Conservation (phyloP, 345 rosid species). For the Bretschneidera sinensis region DNA sequence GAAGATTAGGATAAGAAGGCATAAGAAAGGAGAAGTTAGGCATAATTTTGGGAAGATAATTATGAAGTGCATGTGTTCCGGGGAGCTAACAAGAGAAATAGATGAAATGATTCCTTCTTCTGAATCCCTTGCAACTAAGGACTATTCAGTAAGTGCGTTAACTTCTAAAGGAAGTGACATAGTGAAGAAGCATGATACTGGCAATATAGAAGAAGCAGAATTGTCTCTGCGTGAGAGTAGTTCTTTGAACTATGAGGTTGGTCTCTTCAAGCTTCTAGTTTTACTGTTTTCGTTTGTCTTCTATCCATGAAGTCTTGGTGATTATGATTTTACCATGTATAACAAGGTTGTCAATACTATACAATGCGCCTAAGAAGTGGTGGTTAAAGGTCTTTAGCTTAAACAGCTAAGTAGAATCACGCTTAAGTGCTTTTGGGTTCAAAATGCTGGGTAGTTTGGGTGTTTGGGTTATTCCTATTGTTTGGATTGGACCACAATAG, state of each 20-base stretch:
- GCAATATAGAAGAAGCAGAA: constrained; percentile 83
- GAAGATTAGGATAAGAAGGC: constrained; percentile 29
- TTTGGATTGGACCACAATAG: no score
- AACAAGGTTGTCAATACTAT: no score
- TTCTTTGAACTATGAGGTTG: constrained; percentile 76
- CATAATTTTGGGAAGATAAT: constrained; percentile 35
- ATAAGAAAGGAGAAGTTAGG: constrained; percentile 24
- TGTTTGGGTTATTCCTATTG: no score
- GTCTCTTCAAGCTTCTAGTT: constrained; percentile 10
- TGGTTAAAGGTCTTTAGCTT: no score
- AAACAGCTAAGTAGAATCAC: no score
- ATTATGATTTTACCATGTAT: no score
- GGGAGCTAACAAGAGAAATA: constrained; percentile 38
- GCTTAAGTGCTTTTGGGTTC: no score
- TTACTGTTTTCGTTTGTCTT: not conserved
- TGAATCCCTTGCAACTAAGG: constrained; percentile 31
- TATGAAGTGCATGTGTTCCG: constrained; percentile 56
- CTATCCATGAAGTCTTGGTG: no score
- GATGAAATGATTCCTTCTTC: constrained; percentile 45
- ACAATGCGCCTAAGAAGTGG: no score
- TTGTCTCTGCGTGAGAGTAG: constrained; percentile 66
- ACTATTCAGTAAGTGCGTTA: constrained; percentile 27
- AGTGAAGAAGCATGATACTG: constrained; percentile 42
- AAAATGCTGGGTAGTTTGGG: no score
- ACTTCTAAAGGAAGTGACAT: constrained; percentile 40